Base-by-base conservation (phyloP, 176 grass and related monocot genomes). In the Avena eriantha region DNA sequence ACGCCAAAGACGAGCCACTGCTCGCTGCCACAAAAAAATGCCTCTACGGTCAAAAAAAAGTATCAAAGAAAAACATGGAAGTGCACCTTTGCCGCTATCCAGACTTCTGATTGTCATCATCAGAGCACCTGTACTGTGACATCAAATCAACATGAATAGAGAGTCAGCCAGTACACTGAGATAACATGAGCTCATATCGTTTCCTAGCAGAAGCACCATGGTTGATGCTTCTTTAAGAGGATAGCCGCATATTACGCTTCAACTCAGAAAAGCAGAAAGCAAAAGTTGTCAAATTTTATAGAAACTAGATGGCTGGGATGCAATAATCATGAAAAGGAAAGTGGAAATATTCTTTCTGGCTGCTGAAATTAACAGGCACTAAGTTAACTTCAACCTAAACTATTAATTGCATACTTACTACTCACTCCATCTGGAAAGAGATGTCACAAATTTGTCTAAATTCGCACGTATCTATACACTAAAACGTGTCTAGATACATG, bases 61-160 rank as follows among this genome's bases (percentile, higher is more conserved):
- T 71, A 56, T 26, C 50, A 69, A 69, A 70, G 12, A n/a, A 48
- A 49, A 75, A 48, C 15, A 33, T 6, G 17, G 43, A 17, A 53
- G 22, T 68, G 24, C 19, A 24, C 39, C 39, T 59, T 74, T 23
- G 0, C 35, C 4, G n/a, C 34, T 21, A 59, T 26, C 55, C 43
- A 31, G 12, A 34, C 54, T 29, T 75, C 29, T 16, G 69, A 60
- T n/a, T 83, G 35, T 59, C 35, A 73, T 83, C 81, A 83, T 59
- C 58, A 83, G 51, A 47, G 5, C 51, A 83, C 53, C 68, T 43
- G 35, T 47, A 60, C 41, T 2, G 31, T 14, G 17, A 59, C 54
- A 18, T 9, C 69, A 76, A 63, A 8, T 50, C 55, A 7, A 33
- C 41, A 61, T 47, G 70, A 84, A 61, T 49, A 61, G 8, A 74